A percentile compares a stretch with the other conserved stretches of the same genome.
Evolutionary conservation across 192 early-diverging fungal genomes (phyloP).

Genomic region (Coemansia reversa): DNA sequence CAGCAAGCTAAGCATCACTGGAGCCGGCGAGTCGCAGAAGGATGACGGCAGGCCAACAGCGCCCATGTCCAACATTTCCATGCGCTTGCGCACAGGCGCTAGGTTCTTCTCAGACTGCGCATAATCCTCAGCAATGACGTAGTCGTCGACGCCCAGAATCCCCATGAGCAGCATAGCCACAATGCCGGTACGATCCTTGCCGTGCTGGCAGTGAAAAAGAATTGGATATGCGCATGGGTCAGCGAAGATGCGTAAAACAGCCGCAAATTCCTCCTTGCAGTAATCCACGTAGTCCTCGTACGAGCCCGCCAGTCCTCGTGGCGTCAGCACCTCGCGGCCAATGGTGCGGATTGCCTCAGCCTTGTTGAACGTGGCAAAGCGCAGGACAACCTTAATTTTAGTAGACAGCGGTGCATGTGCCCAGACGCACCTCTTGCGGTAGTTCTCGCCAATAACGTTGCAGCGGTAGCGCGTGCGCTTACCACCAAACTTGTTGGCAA

Average conservation of each 20-base stretch:
- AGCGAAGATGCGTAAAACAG: slow-evolving; percentile 56
- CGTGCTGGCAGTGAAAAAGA: slow-evolving; percentile 66
- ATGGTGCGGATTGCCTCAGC: slow-evolving; percentile 53
- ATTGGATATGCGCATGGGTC: slow-evolving; percentile 59
- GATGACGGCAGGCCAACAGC: slow-evolving; percentile 54
- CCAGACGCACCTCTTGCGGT: slow-evolving; percentile 54
- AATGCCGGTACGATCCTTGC: slow-evolving; percentile 69
- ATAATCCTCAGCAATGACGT: slow-evolving; percentile 60
- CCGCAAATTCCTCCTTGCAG: slow-evolving; percentile 55
- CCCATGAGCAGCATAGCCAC: slow-evolving; percentile 57
- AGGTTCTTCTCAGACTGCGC: slow-evolving; percentile 52
- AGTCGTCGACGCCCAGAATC: slow-evolving; percentile 57
- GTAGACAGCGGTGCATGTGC: slow-evolving; percentile 50
- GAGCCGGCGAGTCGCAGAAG: slow-evolving; percentile 54
- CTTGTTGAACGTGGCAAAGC: slow-evolving; percentile 53
- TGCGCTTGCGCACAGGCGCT: slow-evolving; percentile 40
- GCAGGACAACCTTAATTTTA: slow-evolving; percentile 48
- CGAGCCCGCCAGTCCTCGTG: slow-evolving; percentile 52
- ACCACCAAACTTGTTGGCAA: slow-evolving; percentile 41
- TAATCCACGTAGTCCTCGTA: slow-evolving; percentile 55
- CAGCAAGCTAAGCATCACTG: slow-evolving; percentile 49
- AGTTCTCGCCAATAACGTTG: slow-evolving; percentile 54
- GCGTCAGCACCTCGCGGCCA: slow-evolving; percentile 48
- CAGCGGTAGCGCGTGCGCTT: slow-evolving; percentile 45
- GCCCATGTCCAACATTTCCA: slow-evolving; percentile 56